Percentiles rank a stretch among this genome's conserved stretches.
Conservation (phyloP, 768 basidiomycete species). For the Suillus tomentosus region DNA sequence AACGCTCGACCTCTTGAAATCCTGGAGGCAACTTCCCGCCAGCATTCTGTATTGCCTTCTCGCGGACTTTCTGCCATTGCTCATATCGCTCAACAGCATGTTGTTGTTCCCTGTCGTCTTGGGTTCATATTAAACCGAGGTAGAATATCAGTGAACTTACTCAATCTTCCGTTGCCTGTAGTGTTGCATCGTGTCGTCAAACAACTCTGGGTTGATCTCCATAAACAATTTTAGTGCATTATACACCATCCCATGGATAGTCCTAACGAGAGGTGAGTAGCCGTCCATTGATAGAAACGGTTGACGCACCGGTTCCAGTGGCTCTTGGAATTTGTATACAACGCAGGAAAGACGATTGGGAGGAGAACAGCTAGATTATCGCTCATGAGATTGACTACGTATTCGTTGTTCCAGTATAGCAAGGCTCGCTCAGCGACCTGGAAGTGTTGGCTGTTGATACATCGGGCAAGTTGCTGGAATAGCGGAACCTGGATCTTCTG, state of each 20-base stretch:
- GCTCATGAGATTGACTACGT: conserved; percentile 98
- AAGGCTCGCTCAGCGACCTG: conserved; percentile 97
- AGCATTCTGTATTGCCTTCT: conserved; percentile 71
- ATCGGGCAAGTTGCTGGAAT: conserved; percentile 92
- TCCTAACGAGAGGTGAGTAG: conserved; percentile 49
- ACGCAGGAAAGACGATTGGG: conserved; percentile 94
- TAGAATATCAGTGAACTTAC: conserved; percentile 49
- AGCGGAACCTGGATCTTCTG: conserved; percentile 91
- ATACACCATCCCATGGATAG: conserved; percentile 99
- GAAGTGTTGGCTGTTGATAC: conserved; percentile 99
- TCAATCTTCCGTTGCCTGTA: conserved; percentile 87
- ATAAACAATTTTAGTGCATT: conserved; percentile 98
- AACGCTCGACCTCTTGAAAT: conserved; percentile 66
- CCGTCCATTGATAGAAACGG: conserved; percentile 7
- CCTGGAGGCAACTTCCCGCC: conserved; percentile 71
- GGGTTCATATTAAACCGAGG: conserved; percentile 1
- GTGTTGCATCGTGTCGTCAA: conserved; percentile 90
- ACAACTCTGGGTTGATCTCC: conserved; percentile 97
- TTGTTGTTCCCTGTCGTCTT: conserved; percentile 73
- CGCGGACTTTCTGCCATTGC: conserved; percentile 85
- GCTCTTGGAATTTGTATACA: conserved; percentile 93
- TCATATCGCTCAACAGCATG: conserved; percentile 83
- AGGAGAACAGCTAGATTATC: conserved; percentile 88
- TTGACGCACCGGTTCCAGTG: conserved; percentile 94
- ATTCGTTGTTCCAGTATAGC: conserved; percentile 99